Evolutionary conservation across 2,329 filamentous ascomycete genomes (phyloP).

Genomic region (Fusarium chlamydosporum): DNA sequence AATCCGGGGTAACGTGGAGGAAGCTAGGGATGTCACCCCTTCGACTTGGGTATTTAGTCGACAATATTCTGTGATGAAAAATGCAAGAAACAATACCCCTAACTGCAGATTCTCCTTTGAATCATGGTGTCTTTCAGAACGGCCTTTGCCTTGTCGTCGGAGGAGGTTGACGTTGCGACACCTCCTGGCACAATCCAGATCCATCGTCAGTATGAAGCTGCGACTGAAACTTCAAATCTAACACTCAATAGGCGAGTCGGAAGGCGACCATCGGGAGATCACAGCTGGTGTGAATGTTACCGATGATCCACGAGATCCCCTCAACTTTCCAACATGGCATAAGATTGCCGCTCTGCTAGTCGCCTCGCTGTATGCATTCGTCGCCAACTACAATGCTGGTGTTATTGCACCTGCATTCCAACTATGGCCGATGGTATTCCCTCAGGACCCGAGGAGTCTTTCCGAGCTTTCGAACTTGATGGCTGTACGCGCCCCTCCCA

Average conservation of each 20-base stretch:
- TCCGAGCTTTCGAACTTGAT: constrained; percentile 52
- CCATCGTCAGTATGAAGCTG: constrained; percentile 4
- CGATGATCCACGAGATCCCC: constrained; percentile 55
- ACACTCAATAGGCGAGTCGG: constrained; percentile 9
- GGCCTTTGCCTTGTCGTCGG: constrained; percentile 20
- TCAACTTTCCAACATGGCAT: constrained; percentile 55
- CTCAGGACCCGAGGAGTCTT: constrained; percentile 42
- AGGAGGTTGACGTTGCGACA: constrained; percentile 30
- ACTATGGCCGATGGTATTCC: constrained; percentile 53
- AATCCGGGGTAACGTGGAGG: constrained; percentile 36
- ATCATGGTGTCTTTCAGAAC: constrained; percentile 28
- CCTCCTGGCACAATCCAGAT: constrained; percentile 34
- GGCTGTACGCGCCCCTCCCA: constrained; percentile 40
- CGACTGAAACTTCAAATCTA: rapidly evolving
- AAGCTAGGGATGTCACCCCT: background rate
- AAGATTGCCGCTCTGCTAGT: constrained; percentile 51
- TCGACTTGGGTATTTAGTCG: constrained; percentile 15
- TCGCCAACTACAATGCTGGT: constrained; percentile 53
- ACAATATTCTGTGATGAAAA: constrained; percentile 1
- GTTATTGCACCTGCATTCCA: constrained; percentile 54
- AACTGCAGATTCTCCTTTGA: background rate
- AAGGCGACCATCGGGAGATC: background rate
- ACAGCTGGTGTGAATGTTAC: background rate
- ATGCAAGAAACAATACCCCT: background rate
- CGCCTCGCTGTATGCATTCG: constrained; percentile 54